Evolutionary conservation across 345 rosid genomes (phyloP).

Genomic region (Linum lewisii): DNA sequence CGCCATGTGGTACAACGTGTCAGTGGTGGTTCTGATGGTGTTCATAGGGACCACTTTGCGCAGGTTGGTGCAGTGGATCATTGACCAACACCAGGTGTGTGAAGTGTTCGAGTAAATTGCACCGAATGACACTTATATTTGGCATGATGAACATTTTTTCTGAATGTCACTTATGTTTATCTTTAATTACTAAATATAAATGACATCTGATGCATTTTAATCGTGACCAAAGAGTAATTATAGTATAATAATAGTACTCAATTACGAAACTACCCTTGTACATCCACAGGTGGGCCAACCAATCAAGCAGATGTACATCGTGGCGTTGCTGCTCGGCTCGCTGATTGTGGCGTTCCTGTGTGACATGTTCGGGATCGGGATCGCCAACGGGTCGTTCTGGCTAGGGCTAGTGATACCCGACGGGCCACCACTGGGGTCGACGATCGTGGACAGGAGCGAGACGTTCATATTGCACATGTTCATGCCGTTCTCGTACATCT

Average conservation of each 20-base stretch:
- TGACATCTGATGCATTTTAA: no score
- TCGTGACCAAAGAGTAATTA: no score
- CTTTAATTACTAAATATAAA: no score
- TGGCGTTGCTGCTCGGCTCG: constrained; percentile 37
- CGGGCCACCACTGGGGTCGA: constrained; percentile 54
- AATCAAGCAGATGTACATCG: constrained; percentile 34
- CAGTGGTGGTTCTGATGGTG: constrained; percentile 3
- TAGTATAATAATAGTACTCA: no score
- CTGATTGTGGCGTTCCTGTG: constrained; percentile 40
- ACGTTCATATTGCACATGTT: constrained; percentile 43
- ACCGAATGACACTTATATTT: no score
- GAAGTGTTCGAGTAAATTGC: no score
- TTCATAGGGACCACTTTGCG: constrained; percentile 26
- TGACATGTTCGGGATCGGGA: constrained; percentile 57
- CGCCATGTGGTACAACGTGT: constrained; percentile 27
- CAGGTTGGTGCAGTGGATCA: constrained; percentile 30
- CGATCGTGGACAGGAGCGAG: constrained; percentile 44
- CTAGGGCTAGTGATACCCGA: constrained; percentile 53
- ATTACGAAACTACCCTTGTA: no score
- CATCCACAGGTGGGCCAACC: constrained; percentile 50
- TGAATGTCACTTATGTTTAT: no score
- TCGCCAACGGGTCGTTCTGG: constrained; percentile 53
- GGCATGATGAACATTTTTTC: no score
- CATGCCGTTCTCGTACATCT: constrained; percentile 49
- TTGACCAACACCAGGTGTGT: constrained; percentile 39